These are phyloP conservation scores for Labyrinthula sp. DNA, from an alignment of 352 stramenopile species.

Conservation along the genomic window DNA sequence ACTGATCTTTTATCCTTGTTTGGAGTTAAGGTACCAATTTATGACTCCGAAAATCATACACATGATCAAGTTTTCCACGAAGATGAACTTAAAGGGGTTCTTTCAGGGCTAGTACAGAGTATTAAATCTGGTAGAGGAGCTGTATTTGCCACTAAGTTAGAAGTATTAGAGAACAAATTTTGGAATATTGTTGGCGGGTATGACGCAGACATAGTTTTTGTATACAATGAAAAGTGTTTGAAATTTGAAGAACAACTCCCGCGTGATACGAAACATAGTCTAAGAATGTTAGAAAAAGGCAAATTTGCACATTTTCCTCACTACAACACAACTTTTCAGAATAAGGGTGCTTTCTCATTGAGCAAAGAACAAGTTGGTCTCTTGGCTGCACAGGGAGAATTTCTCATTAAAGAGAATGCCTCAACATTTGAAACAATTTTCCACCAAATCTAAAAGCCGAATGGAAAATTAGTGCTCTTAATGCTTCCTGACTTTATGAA, in stretches of 20 bases:
- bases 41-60: conserved; percentile 8
- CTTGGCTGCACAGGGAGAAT: conserved; percentile 12
- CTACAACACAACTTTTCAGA: conserved; percentile 26
- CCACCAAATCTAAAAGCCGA: too few relatives aligned
- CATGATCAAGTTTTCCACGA: conserved; percentile 27
- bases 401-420: too few relatives aligned
- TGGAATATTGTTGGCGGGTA: conserved; percentile 21
- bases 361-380: conserved; percentile 20
- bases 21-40: conserved; percentile 24
- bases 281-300: conserved; percentile 12
- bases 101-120: conserved; percentile 6
- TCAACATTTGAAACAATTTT: too few relatives aligned
- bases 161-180: conserved; percentile 19
- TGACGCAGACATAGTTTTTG: conserved; percentile 9
- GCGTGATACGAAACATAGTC: conserved; percentile 3
- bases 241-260: conserved; percentile 24
- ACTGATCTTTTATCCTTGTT: too few relatives aligned
- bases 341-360: conserved; percentile 19
- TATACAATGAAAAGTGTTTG: conserved; percentile 15
- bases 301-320: conserved; percentile 14
- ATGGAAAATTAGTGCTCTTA: too few relatives aligned
- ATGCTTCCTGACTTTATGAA: too few relatives aligned
- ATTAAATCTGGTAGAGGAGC: conserved; percentile 4
- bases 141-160: conserved; percentile 4
- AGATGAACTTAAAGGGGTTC: conserved; percentile 8